A percentile compares a stretch with the other conserved stretches of the same genome.
Evolutionary conservation across 768 basidiomycete species (phyloP).

Genomic region (Cubamyces sp.): DNA sequence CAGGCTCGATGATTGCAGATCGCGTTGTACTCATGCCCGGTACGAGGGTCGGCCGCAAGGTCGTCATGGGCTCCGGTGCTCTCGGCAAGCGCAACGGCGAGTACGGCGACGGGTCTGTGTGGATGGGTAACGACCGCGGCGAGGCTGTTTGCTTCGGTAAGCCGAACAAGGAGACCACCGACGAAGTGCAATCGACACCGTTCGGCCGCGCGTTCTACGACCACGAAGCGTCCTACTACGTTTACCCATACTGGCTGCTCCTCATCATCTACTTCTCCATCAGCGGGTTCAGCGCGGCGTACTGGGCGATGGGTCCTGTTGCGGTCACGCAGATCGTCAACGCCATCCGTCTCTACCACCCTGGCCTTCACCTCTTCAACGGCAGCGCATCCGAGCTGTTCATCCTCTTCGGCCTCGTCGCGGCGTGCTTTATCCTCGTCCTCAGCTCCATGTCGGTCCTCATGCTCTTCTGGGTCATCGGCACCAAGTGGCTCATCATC

Average conservation of each 20-base stretch:
- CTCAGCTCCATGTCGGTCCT: conserved; percentile 44
- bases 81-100: conserved; percentile 45
- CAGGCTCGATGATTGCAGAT: conserved; percentile 57
- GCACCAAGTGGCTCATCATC: conserved; percentile 48
- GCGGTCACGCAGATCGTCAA: conserved; percentile 44
- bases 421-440: conserved; percentile 42
- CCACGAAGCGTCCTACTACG: conserved; percentile 43
- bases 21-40: conserved; percentile 51
- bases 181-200: conserved; percentile 40
- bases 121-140: conserved; percentile 51
- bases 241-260: conserved; percentile 44
- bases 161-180: conserved; percentile 30
- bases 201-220: conserved; percentile 50
- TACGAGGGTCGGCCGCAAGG: conserved; percentile 42
- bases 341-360: conserved; percentile 38
- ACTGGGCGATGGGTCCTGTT: conserved; percentile 48
- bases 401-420: conserved; percentile 45
- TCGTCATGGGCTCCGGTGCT: conserved; percentile 54
- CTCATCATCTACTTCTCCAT: conserved; percentile 43
- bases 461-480: conserved; percentile 45
- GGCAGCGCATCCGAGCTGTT: conserved; percentile 45
- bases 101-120: conserved; percentile 49
- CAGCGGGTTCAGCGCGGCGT: conserved; percentile 42
- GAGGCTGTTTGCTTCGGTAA: conserved; percentile 36
- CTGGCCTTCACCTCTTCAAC: conserved; percentile 39